Base-by-base conservation (phyloP, 345 rosid species). In the Populus alba region DNA sequence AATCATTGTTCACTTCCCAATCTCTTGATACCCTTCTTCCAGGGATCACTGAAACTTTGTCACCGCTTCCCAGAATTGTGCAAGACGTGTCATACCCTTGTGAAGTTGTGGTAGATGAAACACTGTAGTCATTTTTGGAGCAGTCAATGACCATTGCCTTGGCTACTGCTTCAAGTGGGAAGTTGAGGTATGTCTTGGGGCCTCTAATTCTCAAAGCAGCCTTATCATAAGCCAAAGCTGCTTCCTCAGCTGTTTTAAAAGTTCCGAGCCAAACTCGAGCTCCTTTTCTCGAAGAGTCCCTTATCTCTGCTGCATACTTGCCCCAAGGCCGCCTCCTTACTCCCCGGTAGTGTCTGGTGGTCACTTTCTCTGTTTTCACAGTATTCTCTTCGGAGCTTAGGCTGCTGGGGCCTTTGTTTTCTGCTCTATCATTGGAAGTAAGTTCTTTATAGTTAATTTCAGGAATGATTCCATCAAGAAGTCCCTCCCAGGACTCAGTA, bases 181-280 rank as follows among this genome's bases (percentile, higher is more conserved):
- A 95, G 77, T 92, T 92, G 2, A 94, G 92, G 78, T 79, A 79
- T 35, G 97, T 92, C 70, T 87, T 91, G 7, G 86, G 71, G 5
- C 97, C 98, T 86, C 98, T 84, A 1, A 91, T 94, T 82, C 87
- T 89, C 70, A 94, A 83, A 13, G 97, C 97, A 66, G 98, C 98
- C 84, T 89, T 91, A 74, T 94, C 98, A 65, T 94, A 94, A 55
- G 97, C 97, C 89, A 91, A 77, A 25, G 98, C 98, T 1, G 98
- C 97, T 83, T 89, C 93, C 73, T 95, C 98, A 17, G 97, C 97
- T 0, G 97, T 91, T 9, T 84, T 86, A 63, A 92, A 94, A 8
- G 98, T 94, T 78, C 98, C 97, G 0, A 95, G 95, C 97, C 97
- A 95, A 77, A 89, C 91, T 38, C 98, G 79, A 17, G 88, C 90